Percentiles rank a stretch among this genome's conserved stretches.
These are phyloP conservation scores for Ganoderma multipileum DNA, from an alignment of 1,284 basidiomycete genomes.

Conservation along the genomic window DNA sequence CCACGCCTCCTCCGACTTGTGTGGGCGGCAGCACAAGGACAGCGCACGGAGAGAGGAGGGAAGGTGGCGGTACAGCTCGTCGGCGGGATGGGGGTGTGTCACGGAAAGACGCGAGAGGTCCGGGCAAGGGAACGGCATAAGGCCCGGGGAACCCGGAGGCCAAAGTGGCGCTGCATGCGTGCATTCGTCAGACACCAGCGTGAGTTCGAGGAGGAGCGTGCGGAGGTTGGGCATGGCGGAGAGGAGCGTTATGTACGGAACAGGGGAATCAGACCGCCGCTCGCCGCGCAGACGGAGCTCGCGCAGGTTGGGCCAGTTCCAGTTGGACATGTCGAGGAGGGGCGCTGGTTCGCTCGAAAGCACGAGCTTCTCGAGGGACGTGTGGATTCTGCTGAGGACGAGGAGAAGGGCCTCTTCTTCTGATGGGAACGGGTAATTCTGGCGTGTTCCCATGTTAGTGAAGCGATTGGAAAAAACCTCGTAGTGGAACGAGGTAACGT, in stretches of 20 bases:
- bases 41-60: not conserved
- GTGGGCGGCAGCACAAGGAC: not conserved
- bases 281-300: not conserved
- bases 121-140: not conserved
- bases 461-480: not conserved
- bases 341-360: not conserved
- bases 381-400: not conserved
- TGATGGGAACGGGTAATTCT: not conserved
- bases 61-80: constrained; percentile 2
- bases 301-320: not conserved
- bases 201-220: not conserved
- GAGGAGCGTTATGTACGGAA: not conserved
- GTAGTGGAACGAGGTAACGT: not conserved
- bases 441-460: not conserved
- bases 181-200: not conserved
- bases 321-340: not conserved
- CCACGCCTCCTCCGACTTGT: not conserved
- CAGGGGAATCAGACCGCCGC: not conserved
- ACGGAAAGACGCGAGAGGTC: not conserved
- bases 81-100: constrained; percentile 4
- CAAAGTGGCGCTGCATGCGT: not conserved
- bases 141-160: not conserved
- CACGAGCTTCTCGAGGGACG: not conserved
- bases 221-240: not conserved
- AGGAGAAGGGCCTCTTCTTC: not conserved